These are phyloP conservation scores for Cladosporium sp. DNA, from an alignment of 2,329 filamentous ascomycete genomes.

Conservation along the genomic window DNA sequence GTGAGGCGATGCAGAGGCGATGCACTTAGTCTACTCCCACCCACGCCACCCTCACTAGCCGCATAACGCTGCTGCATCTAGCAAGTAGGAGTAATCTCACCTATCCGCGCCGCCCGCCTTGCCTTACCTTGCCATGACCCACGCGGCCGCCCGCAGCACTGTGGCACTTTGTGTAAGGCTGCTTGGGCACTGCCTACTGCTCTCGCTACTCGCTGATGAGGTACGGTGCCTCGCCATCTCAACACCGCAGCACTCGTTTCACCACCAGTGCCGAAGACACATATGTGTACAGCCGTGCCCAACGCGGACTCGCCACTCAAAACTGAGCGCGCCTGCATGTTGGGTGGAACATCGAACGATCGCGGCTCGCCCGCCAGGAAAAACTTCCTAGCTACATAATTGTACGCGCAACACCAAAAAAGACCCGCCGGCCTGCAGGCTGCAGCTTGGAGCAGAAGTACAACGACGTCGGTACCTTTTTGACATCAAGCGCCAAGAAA, in stretches of 20 bases:
- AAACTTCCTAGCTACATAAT: background rate
- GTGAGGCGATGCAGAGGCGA: constrained; percentile 3
- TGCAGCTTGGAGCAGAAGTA: constrained; percentile 1
- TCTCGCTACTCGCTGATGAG: background rate
- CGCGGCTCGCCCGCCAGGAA: constrained; percentile 6
- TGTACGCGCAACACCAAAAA: constrained; percentile 9
- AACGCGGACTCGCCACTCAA: constrained; percentile 1
- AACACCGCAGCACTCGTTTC: background rate
- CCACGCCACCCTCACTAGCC: background rate
- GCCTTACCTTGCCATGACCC: background rate
- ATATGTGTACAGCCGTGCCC: background rate
- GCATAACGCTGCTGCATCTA: background rate
- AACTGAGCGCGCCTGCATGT: constrained; percentile 7
- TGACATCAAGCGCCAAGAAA: constrained; percentile 5
- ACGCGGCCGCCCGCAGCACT: constrained; percentile 2
- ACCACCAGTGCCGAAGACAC: background rate
- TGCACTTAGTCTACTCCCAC: background rate
- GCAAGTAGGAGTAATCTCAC: constrained; percentile 2
- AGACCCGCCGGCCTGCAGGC: constrained; percentile 12
- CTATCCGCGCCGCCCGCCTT: background rate
- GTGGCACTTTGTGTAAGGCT: background rate
- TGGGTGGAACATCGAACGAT: constrained; percentile 13
- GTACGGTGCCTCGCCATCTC: background rate
- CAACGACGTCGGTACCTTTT: constrained; percentile 3
- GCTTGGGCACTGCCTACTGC: background rate